These are phyloP conservation scores for Pontederia paniculata DNA, from an alignment of 176 grass and related monocot species.

Conservation along the genomic window DNA sequence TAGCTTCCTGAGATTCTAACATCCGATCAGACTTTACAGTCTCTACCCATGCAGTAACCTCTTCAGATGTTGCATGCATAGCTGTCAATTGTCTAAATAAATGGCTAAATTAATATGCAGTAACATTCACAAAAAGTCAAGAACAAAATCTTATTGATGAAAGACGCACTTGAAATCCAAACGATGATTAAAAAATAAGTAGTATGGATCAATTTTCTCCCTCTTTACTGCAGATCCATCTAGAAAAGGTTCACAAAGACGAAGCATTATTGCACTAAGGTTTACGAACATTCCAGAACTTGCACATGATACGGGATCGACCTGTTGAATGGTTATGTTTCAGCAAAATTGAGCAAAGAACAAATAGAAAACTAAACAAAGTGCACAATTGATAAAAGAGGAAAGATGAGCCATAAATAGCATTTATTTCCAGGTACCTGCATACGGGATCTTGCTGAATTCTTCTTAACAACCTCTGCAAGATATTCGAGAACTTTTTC, in stretches of 20 bases:
- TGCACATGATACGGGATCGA: conserved; percentile 65
- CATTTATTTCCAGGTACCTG: conserved; percentile 37
- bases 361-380: neutral
- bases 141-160: neutral
- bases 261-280: conserved; percentile 83
- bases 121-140: neutral
- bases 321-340: conserved; percentile 35
- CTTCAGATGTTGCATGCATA: conserved; percentile 89
- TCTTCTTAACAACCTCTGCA: conserved; percentile 71
- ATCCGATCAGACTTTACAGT: conserved; percentile 37
- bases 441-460: conserved; percentile 68
- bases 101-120: conserved; percentile 7
- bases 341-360: conserved; percentile 3
- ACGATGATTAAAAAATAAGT: conserved; percentile 67
- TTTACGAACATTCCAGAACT: conserved; percentile 97
- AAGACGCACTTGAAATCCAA: conserved; percentile 59
- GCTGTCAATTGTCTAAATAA: conserved; percentile 73
- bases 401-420: neutral
- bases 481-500: conserved; percentile 85
- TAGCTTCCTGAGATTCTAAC: conserved; percentile 47
- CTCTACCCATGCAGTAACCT: conserved; percentile 73
- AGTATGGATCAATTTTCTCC: conserved; percentile 79
- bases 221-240: conserved; percentile 64
- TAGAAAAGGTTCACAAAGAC: conserved; percentile 80
- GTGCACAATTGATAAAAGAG: conserved; percentile 1